Base-by-base conservation (phyloP, 441 rosid genomes). In the Aleurites moluccanus region DNA sequence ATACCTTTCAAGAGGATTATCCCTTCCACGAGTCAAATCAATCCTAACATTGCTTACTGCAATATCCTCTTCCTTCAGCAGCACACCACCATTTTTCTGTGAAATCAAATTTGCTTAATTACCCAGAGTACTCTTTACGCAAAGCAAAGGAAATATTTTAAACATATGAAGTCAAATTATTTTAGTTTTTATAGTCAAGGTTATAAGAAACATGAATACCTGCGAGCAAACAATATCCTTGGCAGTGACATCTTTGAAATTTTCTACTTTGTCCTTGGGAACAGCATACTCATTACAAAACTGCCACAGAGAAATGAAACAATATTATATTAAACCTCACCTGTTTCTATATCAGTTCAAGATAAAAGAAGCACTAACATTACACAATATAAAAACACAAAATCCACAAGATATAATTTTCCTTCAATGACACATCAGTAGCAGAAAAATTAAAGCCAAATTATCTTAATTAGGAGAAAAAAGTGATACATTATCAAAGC, bases 241-340 rank as follows among this genome's bases (percentile, higher is more conserved):
- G 0, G 96, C 87, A 38, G 98, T 91, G 56, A 92, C 90, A n/a
- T 87, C 79, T 82, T 87, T 91, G 86, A 91, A 95, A 82, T 95
- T 82, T 71, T 90, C 99, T 63, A 91, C 45, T 67, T 87, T 81
- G 76, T 92, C 93, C 84, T 86, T 95, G 2, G 99, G 98, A 82
- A 95, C 98, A 35, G 98, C 85, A 78, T 87, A 95, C 81, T 92
- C 99, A 74, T 95, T 95, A 80, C 99, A 95, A 80, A 95, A 95
- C 99, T 95, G 94, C 83, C 76, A 79, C 33, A 72, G 42, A 40
- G 38, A 64, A 69, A 57, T 70, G 25, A 68, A 2, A 62, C 21
- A 49, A 10, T 1, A 49, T 13, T 21, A 8, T 16, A n/a, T 59
- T 65, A 56, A 79, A 57, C 72, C 33, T 72, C 28, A 28, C 16